These are phyloP conservation scores for Colletotrichum magnum DNA, from an alignment of 2,329 filamentous ascomycete species.

Conservation along the genomic window DNA sequence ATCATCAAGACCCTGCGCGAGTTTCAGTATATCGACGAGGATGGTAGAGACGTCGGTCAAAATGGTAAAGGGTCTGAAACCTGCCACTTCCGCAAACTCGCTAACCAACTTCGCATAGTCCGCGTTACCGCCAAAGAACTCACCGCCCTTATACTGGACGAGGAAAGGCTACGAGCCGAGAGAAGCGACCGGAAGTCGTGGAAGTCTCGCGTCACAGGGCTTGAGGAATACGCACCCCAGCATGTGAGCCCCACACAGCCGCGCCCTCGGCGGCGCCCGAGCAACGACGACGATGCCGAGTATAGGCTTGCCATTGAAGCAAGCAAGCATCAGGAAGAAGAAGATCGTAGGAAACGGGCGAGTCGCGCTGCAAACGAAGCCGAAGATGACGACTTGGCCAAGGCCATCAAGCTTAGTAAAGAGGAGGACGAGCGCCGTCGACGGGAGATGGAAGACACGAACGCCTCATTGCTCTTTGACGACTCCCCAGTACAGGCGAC, in stretches of 20 bases:
- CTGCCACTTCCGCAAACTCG: slow-evolving; percentile 35
- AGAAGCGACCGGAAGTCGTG: slow-evolving; percentile 92
- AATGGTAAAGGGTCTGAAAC: slow-evolving; percentile 75
- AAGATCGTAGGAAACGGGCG: slow-evolving; percentile 83
- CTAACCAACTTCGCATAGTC: slow-evolving; percentile 69
- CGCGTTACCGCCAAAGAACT: slow-evolving; percentile 96
- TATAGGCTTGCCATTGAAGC: slow-evolving; percentile 93
- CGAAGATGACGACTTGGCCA: slow-evolving; percentile 90
- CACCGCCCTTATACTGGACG: slow-evolving; percentile 91
- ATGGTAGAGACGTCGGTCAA: slow-evolving; percentile 93
- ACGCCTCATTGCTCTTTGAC: slow-evolving; percentile 90
- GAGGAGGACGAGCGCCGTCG: slow-evolving; percentile 93
- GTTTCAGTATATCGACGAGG: slow-evolving; percentile 96
- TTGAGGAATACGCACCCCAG: slow-evolving; percentile 81
- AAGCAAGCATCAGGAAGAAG: slow-evolving; percentile 94
- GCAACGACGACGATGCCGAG: slow-evolving; percentile 86
- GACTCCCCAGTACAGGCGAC: slow-evolving; percentile 69
- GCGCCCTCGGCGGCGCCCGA: slow-evolving; percentile 62
- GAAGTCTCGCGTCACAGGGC: slow-evolving; percentile 95
- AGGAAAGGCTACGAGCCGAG: slow-evolving; percentile 91
- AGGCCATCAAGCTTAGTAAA: slow-evolving; percentile 94
- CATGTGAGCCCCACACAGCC: slow-evolving; percentile 53
- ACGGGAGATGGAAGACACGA: slow-evolving; percentile 88
- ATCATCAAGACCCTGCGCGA: slow-evolving; percentile 99
- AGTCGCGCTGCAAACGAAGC: slow-evolving; percentile 63